Base-by-base conservation (phyloP, 2,329 filamentous ascomycete species). In the Metarhizium humberi region DNA sequence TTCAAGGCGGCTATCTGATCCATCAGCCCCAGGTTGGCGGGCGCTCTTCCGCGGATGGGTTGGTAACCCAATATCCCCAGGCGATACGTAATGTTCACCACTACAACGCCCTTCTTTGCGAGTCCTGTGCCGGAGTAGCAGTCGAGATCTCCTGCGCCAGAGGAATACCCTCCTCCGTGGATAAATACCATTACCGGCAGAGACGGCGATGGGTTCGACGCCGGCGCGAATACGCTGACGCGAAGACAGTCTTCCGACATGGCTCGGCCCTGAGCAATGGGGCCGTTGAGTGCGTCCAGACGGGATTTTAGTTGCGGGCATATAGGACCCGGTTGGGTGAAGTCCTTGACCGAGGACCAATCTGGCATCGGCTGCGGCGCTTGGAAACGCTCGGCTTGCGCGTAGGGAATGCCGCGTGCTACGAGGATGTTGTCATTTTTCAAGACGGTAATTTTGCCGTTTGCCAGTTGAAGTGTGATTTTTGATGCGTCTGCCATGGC, bases 1-100 rank as follows among this genome's bases (percentile, higher is more conserved):
- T 84, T 60, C 30, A 87, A 66, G 0, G 76, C 82, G 2, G 81
- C 67, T 25, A 80, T 71, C 62, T 86, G 82, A 58, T 87, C 84
- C 0, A 79, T 69, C 3, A 85, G 69, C 3, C 83, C 83, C 3
- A 85, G 66, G 57, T 86, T 87, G 1, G 78, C 64, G 0, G 54
- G 54, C 13, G 56, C 51, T 5, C 40, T 8, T 4, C 46, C 53
- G 6, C 53, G 18, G 10, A 60, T 73, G 65, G 14, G 54, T 42
- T 59, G 60, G 20, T 57, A 61, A 3, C 75, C 71, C 36, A 73
- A 75, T 52, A 76, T 69, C 0, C 59, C 60, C 2, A 62, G 53
- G 6, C 60, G 55, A 29, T 62, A 58, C 3, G 73, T 76, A 20
- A 77, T 69, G 46, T 70, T 71, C 1, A 64, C 59, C 1, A 67